Conservation (phyloP, 306 rosid species). For the Luffa acutangula region DNA sequence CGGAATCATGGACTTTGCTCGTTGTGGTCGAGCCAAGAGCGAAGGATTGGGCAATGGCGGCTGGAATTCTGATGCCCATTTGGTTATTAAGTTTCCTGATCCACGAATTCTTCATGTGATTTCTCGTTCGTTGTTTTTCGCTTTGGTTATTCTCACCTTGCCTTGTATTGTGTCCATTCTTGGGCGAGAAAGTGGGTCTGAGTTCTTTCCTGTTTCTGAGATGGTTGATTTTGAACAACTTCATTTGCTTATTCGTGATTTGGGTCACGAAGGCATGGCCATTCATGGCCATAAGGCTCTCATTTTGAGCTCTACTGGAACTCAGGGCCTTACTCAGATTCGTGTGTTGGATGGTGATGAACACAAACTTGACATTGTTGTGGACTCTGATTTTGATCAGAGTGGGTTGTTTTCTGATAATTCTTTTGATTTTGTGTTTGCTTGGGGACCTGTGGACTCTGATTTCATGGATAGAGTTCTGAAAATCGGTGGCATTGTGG, state of each 20-base stretch:
- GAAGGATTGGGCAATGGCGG: slow-evolving; percentile 22
- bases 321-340: slow-evolving; percentile 14
- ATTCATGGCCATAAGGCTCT: slow-evolving; percentile 33
- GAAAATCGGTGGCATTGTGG: slow-evolving; percentile 50
- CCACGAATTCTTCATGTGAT: slow-evolving; percentile 34
- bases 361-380: slow-evolving; percentile 17
- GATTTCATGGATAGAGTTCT: slow-evolving; percentile 37
- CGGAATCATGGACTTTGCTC: slow-evolving; percentile 15
- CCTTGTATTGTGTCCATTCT: slow-evolving; percentile 29
- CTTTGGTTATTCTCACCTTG: slow-evolving; percentile 32
- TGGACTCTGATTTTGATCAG: slow-evolving; percentile 28
- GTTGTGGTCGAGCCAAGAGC: slow-evolving; percentile 8
- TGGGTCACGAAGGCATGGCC: slow-evolving; percentile 43
- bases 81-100: slow-evolving; percentile 42
- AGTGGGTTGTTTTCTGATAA: slow-evolving; percentile 27
- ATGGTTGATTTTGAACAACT: slow-evolving; percentile 19
- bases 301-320: slow-evolving; percentile 29
- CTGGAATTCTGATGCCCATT: slow-evolving; percentile 17
- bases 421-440: slow-evolving; percentile 45
- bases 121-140: slow-evolving; percentile 46
- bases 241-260: slow-evolving; percentile 36
- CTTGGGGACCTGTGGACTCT: slow-evolving; percentile 19
- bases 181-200: slow-evolving; percentile 13
- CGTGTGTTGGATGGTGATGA: neutral
- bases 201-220: slow-evolving; percentile 11